phyloP scores from a whole-genome alignment of 164 flowering plant genomes.

The Vitis rotundifolia region DNA sequence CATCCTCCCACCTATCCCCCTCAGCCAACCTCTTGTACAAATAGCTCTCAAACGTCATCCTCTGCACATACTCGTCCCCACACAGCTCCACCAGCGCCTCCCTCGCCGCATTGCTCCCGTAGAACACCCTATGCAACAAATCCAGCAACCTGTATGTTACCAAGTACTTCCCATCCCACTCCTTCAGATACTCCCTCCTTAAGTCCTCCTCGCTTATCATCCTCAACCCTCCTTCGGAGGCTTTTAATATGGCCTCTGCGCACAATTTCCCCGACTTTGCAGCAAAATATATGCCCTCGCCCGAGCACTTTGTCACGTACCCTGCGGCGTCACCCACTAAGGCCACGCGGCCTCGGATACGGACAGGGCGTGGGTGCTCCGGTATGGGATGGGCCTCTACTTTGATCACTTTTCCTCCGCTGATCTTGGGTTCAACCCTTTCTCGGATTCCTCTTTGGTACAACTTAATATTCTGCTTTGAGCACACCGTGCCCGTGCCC shows the following conservation, averaged over 20 bases:
- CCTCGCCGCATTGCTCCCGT: constrained; percentile 57
- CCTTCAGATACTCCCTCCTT: constrained; percentile 56
- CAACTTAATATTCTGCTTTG: constrained; percentile 61
- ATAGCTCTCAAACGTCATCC: constrained; percentile 82
- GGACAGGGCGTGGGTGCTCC: constrained; percentile 69
- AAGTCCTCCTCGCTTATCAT: constrained; percentile 65
- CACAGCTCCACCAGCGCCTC: constrained; percentile 91
- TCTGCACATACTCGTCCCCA: constrained; percentile 70
- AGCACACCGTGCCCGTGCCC: constrained; percentile 74
- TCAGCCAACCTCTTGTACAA: constrained; percentile 65
- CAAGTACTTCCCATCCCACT: constrained; percentile 62
- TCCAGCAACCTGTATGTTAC: constrained; percentile 64
- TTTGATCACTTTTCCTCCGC: constrained; percentile 69
- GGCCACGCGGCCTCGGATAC: constrained; percentile 67
- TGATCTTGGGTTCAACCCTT: constrained; percentile 57
- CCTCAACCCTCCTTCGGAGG: constrained; percentile 60
- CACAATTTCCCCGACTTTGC: constrained; percentile 82
- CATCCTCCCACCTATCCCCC: constrained; percentile 46
- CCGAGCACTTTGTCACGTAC: constrained; percentile 82
- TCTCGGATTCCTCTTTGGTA: constrained; percentile 56
- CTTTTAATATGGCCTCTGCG: constrained; percentile 70
- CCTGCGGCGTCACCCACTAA: constrained; percentile 85
- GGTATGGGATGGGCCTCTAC: constrained; percentile 94
- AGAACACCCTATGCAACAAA: constrained; percentile 73
- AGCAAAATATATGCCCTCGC: constrained; percentile 84